Percentiles rank a stretch among this genome's conserved stretches.
Evolutionary conservation across 2,329 filamentous ascomycete genomes (phyloP).

Genomic region (Ophiostoma angusticollis): DNA sequence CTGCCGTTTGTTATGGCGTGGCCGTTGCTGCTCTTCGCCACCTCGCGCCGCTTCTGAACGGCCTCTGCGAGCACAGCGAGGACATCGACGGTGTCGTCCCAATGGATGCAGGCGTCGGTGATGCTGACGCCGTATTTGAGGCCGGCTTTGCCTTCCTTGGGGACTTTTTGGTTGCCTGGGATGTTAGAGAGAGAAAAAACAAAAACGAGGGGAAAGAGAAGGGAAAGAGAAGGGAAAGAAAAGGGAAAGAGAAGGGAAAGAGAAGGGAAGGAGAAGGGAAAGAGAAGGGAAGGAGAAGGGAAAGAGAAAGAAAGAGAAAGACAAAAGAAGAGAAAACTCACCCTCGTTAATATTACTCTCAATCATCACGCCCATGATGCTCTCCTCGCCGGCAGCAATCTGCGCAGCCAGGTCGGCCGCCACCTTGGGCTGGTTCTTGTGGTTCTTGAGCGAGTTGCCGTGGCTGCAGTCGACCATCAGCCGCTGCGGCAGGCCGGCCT

Average conservation of each 20-base stretch:
- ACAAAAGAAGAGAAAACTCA: slow-evolving; percentile 23
- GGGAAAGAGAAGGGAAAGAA: slow-evolving; percentile 16
- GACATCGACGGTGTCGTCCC: slow-evolving; percentile 75
- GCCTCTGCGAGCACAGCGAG: slow-evolving; percentile 68
- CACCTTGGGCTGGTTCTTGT: slow-evolving; percentile 95
- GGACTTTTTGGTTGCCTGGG: slow-evolving; percentile 76
- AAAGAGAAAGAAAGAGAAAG: not conserved
- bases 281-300: not conserved
- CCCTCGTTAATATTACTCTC: slow-evolving; percentile 95
- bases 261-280: slow-evolving; percentile 18
- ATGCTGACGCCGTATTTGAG: slow-evolving; percentile 93
- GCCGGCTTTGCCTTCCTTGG: slow-evolving; percentile 68
- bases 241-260: not conserved
- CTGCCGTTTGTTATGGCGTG: no score
- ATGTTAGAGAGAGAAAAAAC: no score
- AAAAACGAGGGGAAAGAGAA: not conserved
- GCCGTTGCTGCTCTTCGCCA: slow-evolving; percentile 21
- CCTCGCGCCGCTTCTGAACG: slow-evolving; percentile 58
- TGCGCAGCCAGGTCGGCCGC: slow-evolving; percentile 71
- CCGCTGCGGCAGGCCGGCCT: slow-evolving; percentile 59
- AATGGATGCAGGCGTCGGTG: slow-evolving; percentile 92
- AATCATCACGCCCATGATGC: slow-evolving; percentile 97
- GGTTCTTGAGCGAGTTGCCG: slow-evolving; percentile 90
- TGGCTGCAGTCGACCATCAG: slow-evolving; percentile 99
- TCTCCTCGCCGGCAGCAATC: slow-evolving; percentile 69